Conservation (phyloP, 495 filamentous ascomycete genomes). For the Podospora anserina region DNA sequence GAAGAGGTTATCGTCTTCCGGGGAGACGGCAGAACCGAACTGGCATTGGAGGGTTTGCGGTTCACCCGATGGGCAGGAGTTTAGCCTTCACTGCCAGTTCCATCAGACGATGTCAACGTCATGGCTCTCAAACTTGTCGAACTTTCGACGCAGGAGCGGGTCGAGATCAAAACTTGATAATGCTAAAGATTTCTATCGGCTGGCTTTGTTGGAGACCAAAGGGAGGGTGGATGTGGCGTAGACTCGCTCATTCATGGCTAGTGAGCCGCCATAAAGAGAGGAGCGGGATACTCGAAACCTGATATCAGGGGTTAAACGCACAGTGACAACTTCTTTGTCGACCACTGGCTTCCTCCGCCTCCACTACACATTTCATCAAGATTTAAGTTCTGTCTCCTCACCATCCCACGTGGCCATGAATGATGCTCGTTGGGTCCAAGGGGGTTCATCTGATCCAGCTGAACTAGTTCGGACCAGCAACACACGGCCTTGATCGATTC, state of each 20-base stretch:
- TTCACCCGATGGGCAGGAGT: conserved; percentile 63
- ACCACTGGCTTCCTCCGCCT: background rate
- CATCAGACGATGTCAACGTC: background rate
- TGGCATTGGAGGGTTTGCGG: conserved; percentile 76
- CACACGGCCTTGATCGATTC: background rate
- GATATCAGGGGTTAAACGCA: background rate
- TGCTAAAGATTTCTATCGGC: background rate
- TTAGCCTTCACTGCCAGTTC: conserved; percentile 52
- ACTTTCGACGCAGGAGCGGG: background rate
- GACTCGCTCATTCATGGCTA: background rate
- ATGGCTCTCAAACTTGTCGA: background rate
- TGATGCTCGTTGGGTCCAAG: background rate
- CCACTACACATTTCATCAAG: background rate
- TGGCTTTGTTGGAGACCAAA: background rate
- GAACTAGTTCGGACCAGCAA: conserved; percentile 1
- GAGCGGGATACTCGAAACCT: background rate
- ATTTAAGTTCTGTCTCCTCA: background rate
- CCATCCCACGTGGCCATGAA: background rate
- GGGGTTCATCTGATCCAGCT: background rate
- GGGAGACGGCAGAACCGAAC: conserved; percentile 60
- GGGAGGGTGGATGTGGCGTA: background rate
- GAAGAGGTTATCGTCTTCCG: conserved; percentile 59
- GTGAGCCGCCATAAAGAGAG: background rate
- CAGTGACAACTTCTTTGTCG: background rate
- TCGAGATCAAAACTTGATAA: background rate